Percentiles rank a stretch among this genome's conserved stretches.
These are phyloP conservation scores for Austroboletus novae-zelandiae DNA, from an alignment of 1,284 basidiomycete genomes.

Conservation along the genomic window DNA sequence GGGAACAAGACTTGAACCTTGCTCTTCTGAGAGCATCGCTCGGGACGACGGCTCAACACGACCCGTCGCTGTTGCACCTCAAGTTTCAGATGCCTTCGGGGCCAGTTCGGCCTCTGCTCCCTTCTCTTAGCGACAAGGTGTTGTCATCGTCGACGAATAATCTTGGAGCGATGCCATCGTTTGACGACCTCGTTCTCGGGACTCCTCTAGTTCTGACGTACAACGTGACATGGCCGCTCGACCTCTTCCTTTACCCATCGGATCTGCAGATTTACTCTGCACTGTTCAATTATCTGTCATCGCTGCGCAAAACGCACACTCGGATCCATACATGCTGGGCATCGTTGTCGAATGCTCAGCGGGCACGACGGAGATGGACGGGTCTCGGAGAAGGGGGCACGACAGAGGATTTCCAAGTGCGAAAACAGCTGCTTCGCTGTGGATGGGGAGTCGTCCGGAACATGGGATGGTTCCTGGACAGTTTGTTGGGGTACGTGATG, in stretches of 20 bases:
- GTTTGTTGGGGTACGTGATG: slow-evolving; percentile 80
- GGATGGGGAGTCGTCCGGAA: slow-evolving; percentile 84
- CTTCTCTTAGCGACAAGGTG: slow-evolving; percentile 50
- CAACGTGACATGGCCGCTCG: slow-evolving; percentile 79
- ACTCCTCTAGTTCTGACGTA: slow-evolving; percentile 71
- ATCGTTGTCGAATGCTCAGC: slow-evolving; percentile 78
- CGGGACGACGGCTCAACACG: slow-evolving; percentile 81
- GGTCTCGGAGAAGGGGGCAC: slow-evolving; percentile 85
- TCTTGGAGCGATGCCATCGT: slow-evolving; percentile 46
- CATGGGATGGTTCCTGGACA: slow-evolving; percentile 91
- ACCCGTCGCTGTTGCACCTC: slow-evolving; percentile 66
- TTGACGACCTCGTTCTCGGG: slow-evolving; percentile 77
- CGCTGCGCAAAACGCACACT: slow-evolving; percentile 79
- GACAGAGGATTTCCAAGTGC: slow-evolving; percentile 59
- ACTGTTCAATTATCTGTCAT: slow-evolving; percentile 81
- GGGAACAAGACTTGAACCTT: slow-evolving; percentile 82
- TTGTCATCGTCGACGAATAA: slow-evolving; percentile 33
- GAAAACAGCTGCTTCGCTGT: slow-evolving; percentile 65
- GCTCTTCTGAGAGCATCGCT: slow-evolving; percentile 80
- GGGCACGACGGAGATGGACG: slow-evolving; percentile 79
- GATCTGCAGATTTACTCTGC: slow-evolving; percentile 75
- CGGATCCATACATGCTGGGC: slow-evolving; percentile 81
- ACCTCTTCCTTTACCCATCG: slow-evolving; percentile 79
- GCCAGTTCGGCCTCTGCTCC: slow-evolving; percentile 73
- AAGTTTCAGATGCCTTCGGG: slow-evolving; percentile 76